Percentiles rank a stretch among this genome's conserved stretches.
These are phyloP conservation scores for Xerophyta viscosa DNA, from an alignment of 106 monocot species.

Conservation along the genomic window DNA sequence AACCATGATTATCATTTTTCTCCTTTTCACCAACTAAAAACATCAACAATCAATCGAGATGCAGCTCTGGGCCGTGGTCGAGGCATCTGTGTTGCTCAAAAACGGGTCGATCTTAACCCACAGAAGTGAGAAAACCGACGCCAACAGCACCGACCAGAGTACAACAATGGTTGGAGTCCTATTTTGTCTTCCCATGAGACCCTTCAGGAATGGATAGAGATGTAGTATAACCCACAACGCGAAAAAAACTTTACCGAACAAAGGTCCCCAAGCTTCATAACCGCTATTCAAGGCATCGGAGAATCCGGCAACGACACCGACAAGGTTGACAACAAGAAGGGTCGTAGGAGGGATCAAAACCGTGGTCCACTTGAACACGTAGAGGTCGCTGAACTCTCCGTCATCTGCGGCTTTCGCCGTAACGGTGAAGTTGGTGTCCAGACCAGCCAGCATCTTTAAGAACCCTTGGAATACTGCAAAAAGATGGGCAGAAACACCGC, in stretches of 20 bases:
- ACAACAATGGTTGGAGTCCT: conserved; percentile 88
- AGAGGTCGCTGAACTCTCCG: conserved; percentile 65
- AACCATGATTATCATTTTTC: too few species aligned
- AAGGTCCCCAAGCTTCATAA: conserved; percentile 86
- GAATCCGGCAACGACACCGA: conserved; percentile 85
- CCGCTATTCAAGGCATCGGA: conserved; percentile 92
- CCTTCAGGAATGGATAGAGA: conserved; percentile 96
- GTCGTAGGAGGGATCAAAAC: conserved; percentile 81
- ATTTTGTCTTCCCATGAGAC: conserved; percentile 92
- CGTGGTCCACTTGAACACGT: conserved; percentile 87
- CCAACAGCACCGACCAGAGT: conserved; percentile 86
- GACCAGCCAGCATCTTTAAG: conserved; percentile 74
- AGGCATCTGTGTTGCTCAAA: conserved; percentile 26
- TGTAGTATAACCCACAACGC: conserved; percentile 91
- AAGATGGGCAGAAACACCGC: conserved; percentile 90
- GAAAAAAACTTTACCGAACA: conserved; percentile 92
- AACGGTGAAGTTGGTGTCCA: conserved; percentile 97
- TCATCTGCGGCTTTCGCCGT: conserved; percentile 81
- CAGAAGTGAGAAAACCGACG: conserved; percentile 83
- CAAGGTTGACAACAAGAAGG: conserved; percentile 67
- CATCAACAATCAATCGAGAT: conserved; percentile 63
- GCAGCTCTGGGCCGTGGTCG: conserved; percentile 32
- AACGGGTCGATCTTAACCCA: conserved; percentile 98
- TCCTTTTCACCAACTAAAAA: background rate
- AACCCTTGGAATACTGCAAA: conserved; percentile 96